Conservation (phyloP, 2,329 filamentous ascomycete genomes). For the Gyromitra esculenta region DNA sequence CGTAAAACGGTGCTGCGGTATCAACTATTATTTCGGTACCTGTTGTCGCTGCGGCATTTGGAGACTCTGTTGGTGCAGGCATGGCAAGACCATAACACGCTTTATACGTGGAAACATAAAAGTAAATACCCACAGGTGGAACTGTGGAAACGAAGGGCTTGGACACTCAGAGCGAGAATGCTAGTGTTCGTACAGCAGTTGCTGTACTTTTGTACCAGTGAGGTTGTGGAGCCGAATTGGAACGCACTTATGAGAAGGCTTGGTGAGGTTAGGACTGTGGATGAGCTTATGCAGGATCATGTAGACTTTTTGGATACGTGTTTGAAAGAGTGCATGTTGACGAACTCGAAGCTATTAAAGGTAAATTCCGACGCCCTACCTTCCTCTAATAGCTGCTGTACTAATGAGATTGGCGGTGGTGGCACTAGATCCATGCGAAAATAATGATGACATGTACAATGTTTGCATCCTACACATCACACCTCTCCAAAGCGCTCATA, state of each 20-base stretch:
- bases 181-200: conserved; percentile 96
- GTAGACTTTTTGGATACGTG: conserved; percentile 98
- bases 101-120: conserved; percentile 81
- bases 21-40: conserved; percentile 92
- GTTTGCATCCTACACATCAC: conserved; percentile 89
- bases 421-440: conserved; percentile 87
- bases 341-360: conserved; percentile 90
- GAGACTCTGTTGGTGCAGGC: conserved; percentile 86
- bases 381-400: conserved; percentile 8
- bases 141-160: conserved; percentile 90
- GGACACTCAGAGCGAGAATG: conserved; percentile 92
- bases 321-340: conserved; percentile 98
- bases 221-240: conserved; percentile 99
- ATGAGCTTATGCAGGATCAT: conserved; percentile 98
- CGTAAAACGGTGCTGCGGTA: conserved; percentile 97
- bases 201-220: conserved; percentile 94
- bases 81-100: conserved; percentile 89
- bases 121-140: conserved; percentile 78
- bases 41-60: conserved; percentile 86
- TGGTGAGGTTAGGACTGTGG: conserved; percentile 78
- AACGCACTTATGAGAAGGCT: conserved; percentile 69
- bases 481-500: conserved; percentile 83
- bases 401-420: background rate
- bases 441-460: conserved; percentile 95
- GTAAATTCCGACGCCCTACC: conserved; percentile 65